These are phyloP conservation scores for Leersia perrieri DNA, from an alignment of 176 grass and related monocot genomes.

Conservation along the genomic window DNA sequence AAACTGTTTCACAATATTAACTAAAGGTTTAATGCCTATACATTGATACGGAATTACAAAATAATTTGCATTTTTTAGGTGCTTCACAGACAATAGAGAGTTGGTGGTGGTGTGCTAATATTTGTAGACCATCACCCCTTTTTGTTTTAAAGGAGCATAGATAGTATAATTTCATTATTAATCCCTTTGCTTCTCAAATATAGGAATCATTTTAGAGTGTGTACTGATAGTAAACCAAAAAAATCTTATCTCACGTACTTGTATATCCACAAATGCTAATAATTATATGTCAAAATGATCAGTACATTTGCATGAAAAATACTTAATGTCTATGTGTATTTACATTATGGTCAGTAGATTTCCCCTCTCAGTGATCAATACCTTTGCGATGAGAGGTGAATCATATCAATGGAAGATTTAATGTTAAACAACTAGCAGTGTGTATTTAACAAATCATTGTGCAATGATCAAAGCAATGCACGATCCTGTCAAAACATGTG, in stretches of 20 bases:
- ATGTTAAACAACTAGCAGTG: not conserved
- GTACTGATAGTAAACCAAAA: too few species aligned
- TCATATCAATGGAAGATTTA: not conserved
- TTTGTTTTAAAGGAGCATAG: too few species aligned
- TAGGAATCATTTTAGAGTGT: too few species aligned
- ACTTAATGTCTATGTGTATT: not conserved
- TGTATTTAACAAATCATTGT: not conserved
- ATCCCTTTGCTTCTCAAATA: too few species aligned
- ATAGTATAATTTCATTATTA: too few species aligned
- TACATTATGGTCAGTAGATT: not conserved
- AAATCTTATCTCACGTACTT: too few species aligned
- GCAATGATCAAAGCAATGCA: not conserved
- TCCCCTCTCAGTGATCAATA: not conserved
- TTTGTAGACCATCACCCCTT: too few species aligned
- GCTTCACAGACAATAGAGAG: too few species aligned
- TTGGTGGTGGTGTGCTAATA: too few species aligned
- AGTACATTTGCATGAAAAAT: not conserved
- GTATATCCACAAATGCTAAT: not conserved
- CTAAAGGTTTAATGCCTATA: too few species aligned
- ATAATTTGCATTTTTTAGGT: too few species aligned
- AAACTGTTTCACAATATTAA: not conserved
- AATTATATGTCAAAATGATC: not conserved
- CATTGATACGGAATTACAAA: too few species aligned
- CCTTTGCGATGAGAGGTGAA: not conserved
- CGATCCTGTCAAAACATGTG: constrained; percentile 1